These are phyloP conservation scores for Suhomyces sp. DNA, from an alignment of 805 yeast species.

Conservation along the genomic window DNA sequence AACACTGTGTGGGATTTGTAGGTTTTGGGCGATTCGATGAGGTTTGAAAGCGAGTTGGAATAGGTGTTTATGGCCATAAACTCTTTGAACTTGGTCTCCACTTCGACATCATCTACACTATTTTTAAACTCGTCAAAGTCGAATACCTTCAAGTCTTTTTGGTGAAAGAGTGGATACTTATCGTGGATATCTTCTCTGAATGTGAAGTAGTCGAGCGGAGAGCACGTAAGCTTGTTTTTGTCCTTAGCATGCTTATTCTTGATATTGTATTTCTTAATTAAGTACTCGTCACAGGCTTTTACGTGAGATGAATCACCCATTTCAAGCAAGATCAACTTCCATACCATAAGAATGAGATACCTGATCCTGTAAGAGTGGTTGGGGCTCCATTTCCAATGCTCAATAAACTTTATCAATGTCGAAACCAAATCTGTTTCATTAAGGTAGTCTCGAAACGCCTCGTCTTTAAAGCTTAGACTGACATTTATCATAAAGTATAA, in stretches of 20 bases:
- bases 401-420: constrained; percentile 49
- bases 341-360: constrained; percentile 50
- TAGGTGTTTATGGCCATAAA: constrained; percentile 41
- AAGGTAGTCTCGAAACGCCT: constrained; percentile 18
- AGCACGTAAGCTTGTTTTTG: constrained; percentile 44
- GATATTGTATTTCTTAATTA: constrained; percentile 41
- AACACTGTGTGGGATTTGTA: constrained; percentile 42
- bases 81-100: constrained; percentile 23
- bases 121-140: constrained; percentile 16
- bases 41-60: constrained; percentile 56
- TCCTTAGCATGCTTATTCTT: constrained; percentile 20
- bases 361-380: constrained; percentile 46
- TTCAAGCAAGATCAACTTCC: constrained; percentile 53
- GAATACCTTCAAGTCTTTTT: constrained; percentile 33
- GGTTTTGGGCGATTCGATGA: constrained; percentile 57
- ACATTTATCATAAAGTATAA: constrained; percentile 32
- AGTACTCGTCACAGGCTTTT: constrained; percentile 43
- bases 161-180: constrained; percentile 68
- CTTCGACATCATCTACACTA: constrained; percentile 31
- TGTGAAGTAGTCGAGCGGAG: constrained; percentile 83
- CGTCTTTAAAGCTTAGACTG: constrained; percentile 9
- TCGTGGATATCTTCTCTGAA: constrained; percentile 71
- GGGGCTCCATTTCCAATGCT: constrained; percentile 63
- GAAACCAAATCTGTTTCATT: constrained; percentile 39
- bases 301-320: constrained; percentile 56